Conservation (phyloP, 257 asterid species). For the Mentha longifolia region DNA sequence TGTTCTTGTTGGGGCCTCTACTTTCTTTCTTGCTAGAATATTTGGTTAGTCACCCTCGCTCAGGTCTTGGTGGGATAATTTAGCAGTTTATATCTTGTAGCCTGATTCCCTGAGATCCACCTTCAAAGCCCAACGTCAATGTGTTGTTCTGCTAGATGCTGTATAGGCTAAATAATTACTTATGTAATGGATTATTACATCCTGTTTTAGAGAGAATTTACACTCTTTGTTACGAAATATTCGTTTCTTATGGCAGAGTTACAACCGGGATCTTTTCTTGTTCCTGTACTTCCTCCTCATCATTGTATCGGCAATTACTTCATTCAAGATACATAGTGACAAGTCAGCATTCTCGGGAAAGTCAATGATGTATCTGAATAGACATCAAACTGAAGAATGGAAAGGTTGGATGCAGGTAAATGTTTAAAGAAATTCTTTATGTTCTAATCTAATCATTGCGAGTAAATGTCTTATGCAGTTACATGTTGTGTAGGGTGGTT, state of each 20-base stretch:
- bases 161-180: neutral
- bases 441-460: neutral
- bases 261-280: conserved; percentile 84
- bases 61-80: neutral
- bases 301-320: conserved; percentile 79
- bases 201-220: neutral
- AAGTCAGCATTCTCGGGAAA: conserved; percentile 82
- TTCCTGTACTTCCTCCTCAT: conserved; percentile 92
- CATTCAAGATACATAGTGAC: conserved; percentile 86
- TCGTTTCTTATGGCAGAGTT: conserved; percentile 60
- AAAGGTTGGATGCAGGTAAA: conserved; percentile 98
- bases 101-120: neutral
- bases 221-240: conserved; percentile 10
- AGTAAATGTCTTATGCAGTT: neutral
- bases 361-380: conserved; percentile 80
- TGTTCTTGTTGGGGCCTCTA: neutral
- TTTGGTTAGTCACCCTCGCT: neutral
- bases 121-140: neutral
- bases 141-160: neutral
- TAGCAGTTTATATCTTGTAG: conserved; percentile 2
- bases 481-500: neutral
- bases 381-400: conserved; percentile 99
- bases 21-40: neutral
- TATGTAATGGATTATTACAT: conserved; percentile 3
- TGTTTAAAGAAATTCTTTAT: conserved; percentile 16